These are phyloP conservation scores for Anisogramma anomala DNA, from an alignment of 2,329 filamentous ascomycete species.

Conservation along the genomic window DNA sequence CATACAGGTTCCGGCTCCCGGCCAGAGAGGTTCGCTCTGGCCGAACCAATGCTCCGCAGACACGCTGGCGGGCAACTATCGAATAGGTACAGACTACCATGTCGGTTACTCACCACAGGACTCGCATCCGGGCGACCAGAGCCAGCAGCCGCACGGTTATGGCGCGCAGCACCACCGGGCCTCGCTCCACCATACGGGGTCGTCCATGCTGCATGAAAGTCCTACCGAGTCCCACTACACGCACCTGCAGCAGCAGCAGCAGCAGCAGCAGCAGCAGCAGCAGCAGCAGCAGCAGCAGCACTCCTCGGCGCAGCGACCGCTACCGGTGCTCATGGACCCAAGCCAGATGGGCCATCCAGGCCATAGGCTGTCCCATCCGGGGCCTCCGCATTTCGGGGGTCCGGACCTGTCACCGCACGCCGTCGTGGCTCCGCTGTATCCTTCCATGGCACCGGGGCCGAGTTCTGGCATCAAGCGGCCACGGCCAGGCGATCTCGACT, in stretches of 20 bases:
- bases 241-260: conserved; percentile 26
- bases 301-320: conserved; percentile 32
- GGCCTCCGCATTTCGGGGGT: conserved; percentile 40
- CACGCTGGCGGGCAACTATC: conserved; percentile 66
- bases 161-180: conserved; percentile 38
- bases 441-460: conserved; percentile 27
- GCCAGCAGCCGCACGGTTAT: conserved; percentile 53
- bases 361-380: conserved; percentile 39
- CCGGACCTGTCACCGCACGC: conserved; percentile 33
- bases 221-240: conserved; percentile 26
- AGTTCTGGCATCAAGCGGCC: conserved; percentile 37
- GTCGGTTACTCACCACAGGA: conserved; percentile 63
- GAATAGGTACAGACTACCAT: conserved; percentile 58
- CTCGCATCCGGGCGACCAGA: conserved; percentile 52
- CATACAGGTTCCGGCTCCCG: conserved; percentile 53
- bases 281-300: conserved; percentile 25
- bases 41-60: conserved; percentile 61
- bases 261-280: conserved; percentile 27
- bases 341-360: conserved; percentile 40
- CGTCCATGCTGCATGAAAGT: conserved; percentile 35
- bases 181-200: conserved; percentile 37
- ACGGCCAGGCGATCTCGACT: conserved; percentile 47
- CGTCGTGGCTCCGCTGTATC: conserved; percentile 41
- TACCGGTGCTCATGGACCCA: conserved; percentile 46
- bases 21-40: conserved; percentile 68